Conservation (phyloP, 1,284 basidiomycete genomes). For the Apiotrichum brassicae region DNA sequence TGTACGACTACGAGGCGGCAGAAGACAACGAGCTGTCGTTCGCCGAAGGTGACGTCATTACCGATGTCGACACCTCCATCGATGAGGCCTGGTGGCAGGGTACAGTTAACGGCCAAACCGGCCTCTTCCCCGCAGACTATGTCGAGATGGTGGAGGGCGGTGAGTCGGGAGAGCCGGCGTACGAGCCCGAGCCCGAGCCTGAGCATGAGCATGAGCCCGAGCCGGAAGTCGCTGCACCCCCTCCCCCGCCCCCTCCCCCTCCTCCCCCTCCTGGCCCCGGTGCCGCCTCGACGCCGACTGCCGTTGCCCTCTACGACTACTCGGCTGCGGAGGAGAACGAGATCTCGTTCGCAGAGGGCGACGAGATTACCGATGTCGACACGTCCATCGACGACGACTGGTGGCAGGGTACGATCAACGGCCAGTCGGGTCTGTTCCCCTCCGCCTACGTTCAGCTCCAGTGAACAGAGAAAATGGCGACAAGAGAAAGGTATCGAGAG, state of each 20-base stretch:
- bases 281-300: constrained; percentile 16
- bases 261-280: constrained; percentile 27
- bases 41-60: constrained; percentile 69
- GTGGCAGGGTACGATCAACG: constrained; percentile 74
- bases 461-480: background rate
- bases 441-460: constrained; percentile 21
- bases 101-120: constrained; percentile 58
- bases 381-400: constrained; percentile 61
- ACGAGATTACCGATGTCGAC: constrained; percentile 57
- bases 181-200: background rate
- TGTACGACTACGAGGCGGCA: constrained; percentile 61
- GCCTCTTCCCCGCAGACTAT: constrained; percentile 64
- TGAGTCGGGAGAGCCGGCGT: background rate
- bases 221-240: constrained; percentile 10
- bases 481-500: background rate
- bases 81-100: constrained; percentile 87
- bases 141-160: constrained; percentile 13
- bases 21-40: constrained; percentile 87
- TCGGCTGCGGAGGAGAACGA: constrained; percentile 85
- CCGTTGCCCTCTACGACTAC: constrained; percentile 51
- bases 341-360: constrained; percentile 73
- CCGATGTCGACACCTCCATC: constrained; percentile 48
- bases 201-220: background rate
- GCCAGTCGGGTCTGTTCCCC: constrained; percentile 72
- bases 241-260: constrained; percentile 32